Conservation (phyloP, 2,329 filamentous ascomycete genomes). For the Penicillium corylophilum region DNA sequence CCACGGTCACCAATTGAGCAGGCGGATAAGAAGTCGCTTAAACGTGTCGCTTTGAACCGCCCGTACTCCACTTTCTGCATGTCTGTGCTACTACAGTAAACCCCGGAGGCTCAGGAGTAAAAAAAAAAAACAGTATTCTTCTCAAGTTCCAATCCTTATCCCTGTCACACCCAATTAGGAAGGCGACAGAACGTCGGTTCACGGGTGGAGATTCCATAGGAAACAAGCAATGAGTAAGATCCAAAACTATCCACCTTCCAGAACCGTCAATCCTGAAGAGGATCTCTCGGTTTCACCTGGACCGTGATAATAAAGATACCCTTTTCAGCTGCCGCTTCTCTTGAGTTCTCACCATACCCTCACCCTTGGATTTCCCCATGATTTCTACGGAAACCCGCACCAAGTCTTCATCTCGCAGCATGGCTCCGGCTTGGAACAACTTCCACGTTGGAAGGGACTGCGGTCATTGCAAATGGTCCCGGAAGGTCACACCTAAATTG, state of each 20-base stretch:
- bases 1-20: constrained; percentile 11
- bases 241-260: constrained; percentile 25
- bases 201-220: constrained; percentile 15
- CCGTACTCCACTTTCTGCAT: not conserved
- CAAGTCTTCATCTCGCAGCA: constrained; percentile 10
- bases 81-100: not conserved
- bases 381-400: constrained; percentile 13
- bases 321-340: not conserved
- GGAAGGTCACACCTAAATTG: constrained; percentile 45
- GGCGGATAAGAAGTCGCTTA: constrained; percentile 8
- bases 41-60: constrained; percentile 2
- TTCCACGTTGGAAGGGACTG: constrained; percentile 36
- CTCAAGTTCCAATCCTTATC: not conserved
- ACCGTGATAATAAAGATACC: constrained; percentile 1
- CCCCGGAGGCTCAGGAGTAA: constrained; percentile 9
- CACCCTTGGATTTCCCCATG: constrained; percentile 6
- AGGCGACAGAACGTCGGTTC: constrained; percentile 16
- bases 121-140: not conserved
- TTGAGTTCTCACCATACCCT: not conserved
- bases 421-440: constrained; percentile 25
- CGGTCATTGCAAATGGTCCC: constrained; percentile 52
- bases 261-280: constrained; percentile 23
- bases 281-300: constrained; percentile 15
- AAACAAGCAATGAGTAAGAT: constrained; percentile 25
- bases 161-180: constrained; percentile 23